Evolutionary conservation across 2,329 filamentous ascomycete species (phyloP).

Genomic region (Colletotrichum sp.): DNA sequence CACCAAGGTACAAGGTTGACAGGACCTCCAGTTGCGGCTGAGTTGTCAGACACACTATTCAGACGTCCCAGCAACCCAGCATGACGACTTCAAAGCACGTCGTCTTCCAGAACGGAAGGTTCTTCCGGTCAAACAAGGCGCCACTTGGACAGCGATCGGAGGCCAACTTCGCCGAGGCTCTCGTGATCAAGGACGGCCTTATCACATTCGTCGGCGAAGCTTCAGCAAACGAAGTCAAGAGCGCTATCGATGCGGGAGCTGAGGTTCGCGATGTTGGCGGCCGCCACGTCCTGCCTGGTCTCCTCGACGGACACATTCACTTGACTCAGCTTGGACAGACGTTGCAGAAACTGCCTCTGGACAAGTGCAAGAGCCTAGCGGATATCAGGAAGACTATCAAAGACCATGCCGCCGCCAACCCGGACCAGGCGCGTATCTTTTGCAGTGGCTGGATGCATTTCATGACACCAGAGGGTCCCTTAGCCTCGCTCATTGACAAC

Average conservation of each 20-base stretch:
- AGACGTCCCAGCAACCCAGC: neutral
- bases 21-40: neutral
- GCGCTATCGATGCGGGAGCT: constrained; percentile 27
- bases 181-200: constrained; percentile 37
- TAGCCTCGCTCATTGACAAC: constrained; percentile 56
- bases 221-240: constrained; percentile 22
- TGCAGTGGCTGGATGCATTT: constrained; percentile 61
- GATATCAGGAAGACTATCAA: constrained; percentile 54
- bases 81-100: neutral
- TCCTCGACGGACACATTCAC: constrained; percentile 64
- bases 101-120: constrained; percentile 11
- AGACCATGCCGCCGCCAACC: constrained; percentile 48
- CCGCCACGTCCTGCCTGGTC: constrained; percentile 54
- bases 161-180: constrained; percentile 33
- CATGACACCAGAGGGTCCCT: constrained; percentile 55
- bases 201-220: constrained; percentile 38
- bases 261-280: constrained; percentile 30
- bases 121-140: constrained; percentile 15
- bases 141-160: constrained; percentile 1
- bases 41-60: neutral
- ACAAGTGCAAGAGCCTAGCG: constrained; percentile 46
- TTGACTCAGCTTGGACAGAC: constrained; percentile 60
- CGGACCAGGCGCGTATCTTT: constrained; percentile 48
- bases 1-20: neutral
- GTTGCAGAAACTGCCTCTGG: constrained; percentile 54